Percentiles rank a stretch among this genome's conserved stretches.
These are phyloP conservation scores for Fusarium gaditjirri DNA, from an alignment of 2,329 filamentous ascomycete species.

Conservation along the genomic window DNA sequence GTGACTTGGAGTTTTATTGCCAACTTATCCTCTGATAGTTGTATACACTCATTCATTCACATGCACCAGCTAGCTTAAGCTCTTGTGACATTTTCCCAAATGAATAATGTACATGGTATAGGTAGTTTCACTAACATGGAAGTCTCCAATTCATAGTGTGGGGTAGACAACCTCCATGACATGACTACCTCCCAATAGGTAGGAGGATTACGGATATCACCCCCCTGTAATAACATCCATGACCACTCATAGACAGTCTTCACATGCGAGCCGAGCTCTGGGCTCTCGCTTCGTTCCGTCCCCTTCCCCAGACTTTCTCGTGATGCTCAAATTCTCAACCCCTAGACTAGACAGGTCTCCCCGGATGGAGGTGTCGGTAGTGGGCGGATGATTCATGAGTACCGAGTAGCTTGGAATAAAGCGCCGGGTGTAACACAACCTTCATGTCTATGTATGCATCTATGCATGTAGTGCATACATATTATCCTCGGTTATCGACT, in stretches of 20 bases:
- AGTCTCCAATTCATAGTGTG: conserved; percentile 2
- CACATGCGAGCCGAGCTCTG: conserved; percentile 25
- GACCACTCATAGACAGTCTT: neutral
- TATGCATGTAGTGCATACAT: neutral
- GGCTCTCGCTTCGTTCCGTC: conserved; percentile 5
- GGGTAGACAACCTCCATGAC: neutral
- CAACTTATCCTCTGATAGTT: neutral
- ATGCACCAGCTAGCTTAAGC: neutral
- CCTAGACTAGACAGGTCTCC: conserved; percentile 7
- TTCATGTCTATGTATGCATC: neutral
- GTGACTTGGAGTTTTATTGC: neutral
- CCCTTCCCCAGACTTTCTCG: conserved; percentile 13
- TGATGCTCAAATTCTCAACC: conserved; percentile 4
- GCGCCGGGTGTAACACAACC: conserved; percentile 23
- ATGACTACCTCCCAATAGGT: neutral
- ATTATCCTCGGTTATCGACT: conserved; percentile 15
- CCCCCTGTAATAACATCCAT: neutral
- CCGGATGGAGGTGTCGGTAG: conserved; percentile 8
- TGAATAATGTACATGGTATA: neutral
- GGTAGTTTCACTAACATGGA: neutral
- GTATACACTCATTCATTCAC: neutral
- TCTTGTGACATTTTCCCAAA: conserved; percentile 2
- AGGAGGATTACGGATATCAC: neutral
- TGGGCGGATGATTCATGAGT: conserved; percentile 26
- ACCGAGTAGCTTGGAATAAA: conserved; percentile 16